phyloP scores from a whole-genome alignment of 2,329 filamentous ascomycete genomes.

The Paecilomyces fulvus region DNA sequence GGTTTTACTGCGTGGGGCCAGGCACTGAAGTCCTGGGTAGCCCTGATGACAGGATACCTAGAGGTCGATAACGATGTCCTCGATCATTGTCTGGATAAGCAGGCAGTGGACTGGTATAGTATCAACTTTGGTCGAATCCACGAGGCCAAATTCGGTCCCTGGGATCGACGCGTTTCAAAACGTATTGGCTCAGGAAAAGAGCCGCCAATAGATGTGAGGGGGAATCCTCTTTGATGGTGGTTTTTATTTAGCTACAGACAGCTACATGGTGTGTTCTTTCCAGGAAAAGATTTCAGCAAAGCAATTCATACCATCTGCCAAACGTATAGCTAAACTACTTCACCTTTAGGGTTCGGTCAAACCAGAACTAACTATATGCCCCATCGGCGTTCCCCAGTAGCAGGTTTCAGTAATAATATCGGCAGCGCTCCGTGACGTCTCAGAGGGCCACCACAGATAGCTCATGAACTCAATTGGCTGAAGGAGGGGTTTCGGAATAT shows the following conservation, averaged over 20 bases:
- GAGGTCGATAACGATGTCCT: conserved; percentile 16
- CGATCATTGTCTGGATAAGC: conserved; percentile 16
- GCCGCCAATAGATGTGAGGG: conserved; percentile 16
- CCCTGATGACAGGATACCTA: conserved; percentile 18
- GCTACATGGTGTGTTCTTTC: not conserved
- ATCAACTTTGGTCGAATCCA: conserved; percentile 17
- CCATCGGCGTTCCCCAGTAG: no score
- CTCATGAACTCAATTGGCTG: not conserved
- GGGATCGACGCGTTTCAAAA: conserved; percentile 16
- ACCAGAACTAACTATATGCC: no score
- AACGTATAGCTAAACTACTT: no score
- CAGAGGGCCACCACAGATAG: not conserved
- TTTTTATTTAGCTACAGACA: conserved; percentile 1
- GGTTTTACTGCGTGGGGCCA: conserved; percentile 13
- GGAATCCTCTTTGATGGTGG: conserved; percentile 8
- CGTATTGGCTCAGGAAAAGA: conserved; percentile 16
- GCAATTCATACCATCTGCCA: not conserved
- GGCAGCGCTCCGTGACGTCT: not conserved
- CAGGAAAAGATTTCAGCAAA: not conserved
- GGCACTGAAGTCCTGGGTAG: conserved; percentile 14
- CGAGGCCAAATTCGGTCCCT: conserved; percentile 13
- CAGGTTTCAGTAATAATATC: not conserved
- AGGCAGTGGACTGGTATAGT: conserved; percentile 19
- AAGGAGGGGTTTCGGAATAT: not conserved
- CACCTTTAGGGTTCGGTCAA: no score